Evolutionary conservation across 805 yeast genomes (phyloP), one percentile per base, ranked within the genome.

Genomic region (Saccharomycopsis babjevae): DNA sequence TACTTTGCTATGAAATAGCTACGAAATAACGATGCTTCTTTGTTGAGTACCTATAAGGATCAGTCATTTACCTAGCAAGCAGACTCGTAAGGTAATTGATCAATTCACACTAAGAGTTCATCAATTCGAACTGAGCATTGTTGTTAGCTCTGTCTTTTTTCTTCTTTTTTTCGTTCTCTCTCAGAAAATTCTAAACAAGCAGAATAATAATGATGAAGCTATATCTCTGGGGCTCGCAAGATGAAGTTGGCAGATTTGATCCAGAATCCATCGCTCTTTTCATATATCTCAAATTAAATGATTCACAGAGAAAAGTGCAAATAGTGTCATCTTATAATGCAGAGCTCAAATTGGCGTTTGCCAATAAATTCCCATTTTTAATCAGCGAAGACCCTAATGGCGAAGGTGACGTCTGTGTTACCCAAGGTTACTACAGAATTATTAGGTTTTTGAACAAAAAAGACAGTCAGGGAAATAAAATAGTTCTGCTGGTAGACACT

Each of bases 261-360:
- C 46, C 65, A 1, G 65, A 62, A 50, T 62, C 65, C 1, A 25
- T 62, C 16, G 65, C 65, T 16, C 50, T 59, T 28, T 56, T 55
- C n/a, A 20, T 60, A 38, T 62, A 54, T 52, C 30, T 62, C 15
- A 60, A 54, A n/a, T 25, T 42, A 16, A 56, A 46, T 56, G 13
- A 42, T 28, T 42, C 18, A 50, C 30, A 32, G 11, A 20, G 20
- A 32, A 18, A 50, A 52, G 15, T 58, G 32, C 46, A 50, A 18
- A 55, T 60, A 10, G 30, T 57, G 28, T 42, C 61, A 22, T 62
- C 65, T 7, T 18, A 8, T 2, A 54, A 39, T 20, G 13, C 61
- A 5, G 22, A 43, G 2, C 57, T 57, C 40, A 40, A 32, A 28
- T 59, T 60, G 6, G 20, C 57, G 5, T n/a, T 54, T n/a, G 13